Evolutionary conservation across 2,329 filamentous ascomycete species (phyloP).

Genomic region (Nakataea oryzae): DNA sequence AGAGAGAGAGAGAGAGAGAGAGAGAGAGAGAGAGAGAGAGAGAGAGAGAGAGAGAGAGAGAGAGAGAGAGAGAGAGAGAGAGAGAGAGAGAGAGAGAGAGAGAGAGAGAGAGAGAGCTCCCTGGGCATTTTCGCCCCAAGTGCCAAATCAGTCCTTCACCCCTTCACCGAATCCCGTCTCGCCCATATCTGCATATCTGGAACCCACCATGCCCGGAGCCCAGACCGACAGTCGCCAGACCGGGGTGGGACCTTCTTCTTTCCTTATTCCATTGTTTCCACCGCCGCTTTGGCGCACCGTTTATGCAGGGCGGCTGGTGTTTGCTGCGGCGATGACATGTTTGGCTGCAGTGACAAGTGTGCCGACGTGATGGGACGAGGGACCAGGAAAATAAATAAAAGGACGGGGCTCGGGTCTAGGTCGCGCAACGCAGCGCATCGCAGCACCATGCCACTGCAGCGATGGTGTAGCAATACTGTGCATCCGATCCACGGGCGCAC

Average conservation of each 20-base stretch:
- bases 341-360: neutral
- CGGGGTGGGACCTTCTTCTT: too few relatives aligned
- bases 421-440: neutral
- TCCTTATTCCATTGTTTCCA: neutral
- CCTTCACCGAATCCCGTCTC: too few relatives aligned
- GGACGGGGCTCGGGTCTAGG: too few relatives aligned
- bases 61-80: too few relatives aligned
- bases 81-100: too few relatives aligned
- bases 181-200: neutral
- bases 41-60: too few relatives aligned
- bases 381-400: neutral
- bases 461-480: neutral
- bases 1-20: too few relatives aligned
- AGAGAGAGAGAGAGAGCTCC: too few relatives aligned
- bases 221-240: neutral
- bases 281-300: neutral
- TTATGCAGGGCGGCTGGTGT: neutral
- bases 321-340: neutral
- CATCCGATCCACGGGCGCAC: neutral
- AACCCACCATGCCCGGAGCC: neutral
- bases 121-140: neutral
- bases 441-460: neutral
- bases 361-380: neutral
- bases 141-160: neutral
- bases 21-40: too few relatives aligned